Base-by-base conservation (phyloP, 805 yeast species). In the Spathaspora gorwiae region DNA sequence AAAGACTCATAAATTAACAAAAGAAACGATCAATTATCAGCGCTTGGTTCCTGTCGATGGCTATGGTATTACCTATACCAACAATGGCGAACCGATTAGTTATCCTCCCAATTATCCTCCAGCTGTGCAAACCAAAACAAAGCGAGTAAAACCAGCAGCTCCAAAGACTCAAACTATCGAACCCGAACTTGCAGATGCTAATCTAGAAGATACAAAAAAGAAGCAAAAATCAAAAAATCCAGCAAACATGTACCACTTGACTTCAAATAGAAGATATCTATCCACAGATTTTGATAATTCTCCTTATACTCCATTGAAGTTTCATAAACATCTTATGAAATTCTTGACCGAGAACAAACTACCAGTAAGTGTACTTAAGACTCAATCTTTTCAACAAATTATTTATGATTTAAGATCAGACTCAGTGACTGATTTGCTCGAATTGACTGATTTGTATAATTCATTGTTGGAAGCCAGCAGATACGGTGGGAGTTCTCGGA, bases 281-380 rank as follows among this genome's bases (percentile, higher is more conserved):
- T 58, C 62, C 13, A 49, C 64, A 5, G 62, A 63, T 37, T 64
- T 60, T 39, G 80, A 76, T 41, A 68, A 68, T 45, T 42, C 68
- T 7, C 72, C 75, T 1, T 78, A 78, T 55, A 54, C 80, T 1
- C 58, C 68, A 13, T 57, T 65, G 55, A 73, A 70, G 49, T 76
- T 79, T 54, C 82, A 76, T 47, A 72, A 70, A 49, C 78, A 78
- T 48, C 57, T 79, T 27, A 62, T 77, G 66, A 69, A 65, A 49
- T 79, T 78, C 46, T 56, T 78, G 34, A 66, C 73, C 12, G 82
- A 78, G n/a, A 75, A 79, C 57, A 76, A 76, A 53, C 59, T 79
- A 9, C 70, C 79, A 0, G 66, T 77, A 29, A 64, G 62, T 19
- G 70, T 72, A 8, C 72, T 77, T n/a, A 74, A 73, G 57, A 71